phyloP scores from a whole-genome alignment of 345 rosid genomes.

The Ceriops tagal region DNA sequence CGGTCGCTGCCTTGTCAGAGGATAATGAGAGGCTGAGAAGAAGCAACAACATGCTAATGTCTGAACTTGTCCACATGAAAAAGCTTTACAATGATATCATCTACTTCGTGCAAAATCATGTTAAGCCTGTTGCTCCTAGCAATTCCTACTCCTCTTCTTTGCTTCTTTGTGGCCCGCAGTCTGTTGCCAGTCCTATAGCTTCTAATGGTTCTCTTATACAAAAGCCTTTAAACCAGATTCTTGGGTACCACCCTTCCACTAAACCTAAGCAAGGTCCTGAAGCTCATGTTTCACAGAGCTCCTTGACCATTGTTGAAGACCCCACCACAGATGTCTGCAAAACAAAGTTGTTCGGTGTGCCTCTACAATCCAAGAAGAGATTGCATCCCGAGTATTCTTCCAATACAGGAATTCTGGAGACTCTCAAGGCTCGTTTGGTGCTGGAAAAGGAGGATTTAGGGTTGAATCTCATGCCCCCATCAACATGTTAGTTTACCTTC shows the following conservation, averaged over 20 bases:
- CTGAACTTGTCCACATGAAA: slow-evolving; percentile 84
- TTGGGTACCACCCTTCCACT: slow-evolving; percentile 35
- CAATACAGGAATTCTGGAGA: slow-evolving; percentile 35
- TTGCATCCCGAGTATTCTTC: slow-evolving; percentile 40
- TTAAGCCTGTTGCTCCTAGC: slow-evolving; percentile 74
- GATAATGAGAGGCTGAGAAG: slow-evolving; percentile 81
- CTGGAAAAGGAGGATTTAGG: slow-evolving; percentile 74
- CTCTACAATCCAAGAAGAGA: slow-evolving; percentile 71
- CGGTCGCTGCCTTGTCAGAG: slow-evolving; percentile 62
- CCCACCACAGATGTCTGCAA: slow-evolving; percentile 33
- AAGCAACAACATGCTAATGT: slow-evolving; percentile 68
- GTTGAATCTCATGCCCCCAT: slow-evolving; percentile 79
- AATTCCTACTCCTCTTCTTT: slow-evolving; percentile 48
- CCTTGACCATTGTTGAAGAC: slow-evolving; percentile 36
- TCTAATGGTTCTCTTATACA: slow-evolving; percentile 26
- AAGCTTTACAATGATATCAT: slow-evolving; percentile 88
- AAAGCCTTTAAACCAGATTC: slow-evolving; percentile 45
- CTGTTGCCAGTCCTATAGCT: slow-evolving; percentile 25
- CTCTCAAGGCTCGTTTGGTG: slow-evolving; percentile 56
- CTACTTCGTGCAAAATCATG: slow-evolving; percentile 88
- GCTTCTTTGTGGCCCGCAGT: slow-evolving; percentile 33
- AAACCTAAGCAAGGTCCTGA: slow-evolving; percentile 20
- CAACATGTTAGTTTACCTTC: slow-evolving; percentile 39
- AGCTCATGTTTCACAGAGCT: slow-evolving; percentile 34
- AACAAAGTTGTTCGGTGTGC: slow-evolving; percentile 79